Conservation (phyloP, 495 filamentous ascomycete genomes). For the Apiosordaria backusii region DNA sequence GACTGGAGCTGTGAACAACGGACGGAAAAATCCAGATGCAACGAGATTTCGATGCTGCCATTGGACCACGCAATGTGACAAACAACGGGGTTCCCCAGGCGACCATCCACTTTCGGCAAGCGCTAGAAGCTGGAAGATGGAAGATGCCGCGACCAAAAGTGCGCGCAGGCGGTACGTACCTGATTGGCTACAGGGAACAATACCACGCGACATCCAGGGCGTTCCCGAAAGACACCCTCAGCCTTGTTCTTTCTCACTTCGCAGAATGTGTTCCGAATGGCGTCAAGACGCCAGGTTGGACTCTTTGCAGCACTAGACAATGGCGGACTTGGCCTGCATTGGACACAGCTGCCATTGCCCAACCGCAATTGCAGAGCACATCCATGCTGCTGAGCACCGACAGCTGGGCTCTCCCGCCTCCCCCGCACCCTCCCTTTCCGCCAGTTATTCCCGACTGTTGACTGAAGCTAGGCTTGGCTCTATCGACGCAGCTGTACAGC, state of each 20-base stretch:
- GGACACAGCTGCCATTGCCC: not conserved
- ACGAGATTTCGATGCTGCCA: constrained; percentile 9
- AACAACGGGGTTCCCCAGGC: constrained; percentile 23
- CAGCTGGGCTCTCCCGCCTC: not conserved
- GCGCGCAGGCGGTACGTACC: not conserved
- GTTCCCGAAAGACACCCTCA: not conserved
- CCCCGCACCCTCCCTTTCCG: not conserved
- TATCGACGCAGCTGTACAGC: not conserved
- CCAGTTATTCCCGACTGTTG: not conserved
- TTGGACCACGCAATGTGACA: constrained; percentile 17
- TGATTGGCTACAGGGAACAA: not conserved
- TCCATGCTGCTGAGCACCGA: not conserved
- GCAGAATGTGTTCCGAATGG: not conserved
- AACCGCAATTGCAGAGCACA: constrained; percentile 4
- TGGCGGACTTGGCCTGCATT: constrained; percentile 4
- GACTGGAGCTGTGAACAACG: constrained; percentile 2
- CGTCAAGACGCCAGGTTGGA: not conserved
- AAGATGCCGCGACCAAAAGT: not conserved
- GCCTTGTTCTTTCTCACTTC: not conserved
- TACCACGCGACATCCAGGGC: not conserved
- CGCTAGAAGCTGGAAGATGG: constrained; percentile 5
- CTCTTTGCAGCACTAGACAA: constrained; percentile 2
- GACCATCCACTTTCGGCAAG: constrained; percentile 10
- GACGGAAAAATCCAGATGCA: too few species aligned
- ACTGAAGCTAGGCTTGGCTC: too few species aligned